A percentile compares a stretch with the other conserved stretches of the same genome.
These are phyloP conservation scores for Zygosaccharomyces pseudobailii DNA, from an alignment of 1,139 yeast genomes.

Conservation along the genomic window DNA sequence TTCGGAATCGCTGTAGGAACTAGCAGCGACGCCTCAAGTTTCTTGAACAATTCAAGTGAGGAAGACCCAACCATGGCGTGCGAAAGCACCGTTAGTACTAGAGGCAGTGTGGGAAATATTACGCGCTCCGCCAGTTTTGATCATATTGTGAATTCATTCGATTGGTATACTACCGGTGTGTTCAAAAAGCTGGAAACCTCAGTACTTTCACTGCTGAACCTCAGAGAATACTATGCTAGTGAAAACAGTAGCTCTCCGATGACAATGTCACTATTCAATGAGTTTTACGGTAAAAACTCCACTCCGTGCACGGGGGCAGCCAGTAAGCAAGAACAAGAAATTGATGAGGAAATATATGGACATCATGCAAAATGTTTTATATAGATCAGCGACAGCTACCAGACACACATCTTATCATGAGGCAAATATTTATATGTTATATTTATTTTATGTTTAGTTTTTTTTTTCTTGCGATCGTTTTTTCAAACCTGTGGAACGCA, in stretches of 20 bases:
- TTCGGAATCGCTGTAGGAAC: not conserved
- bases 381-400: not conserved
- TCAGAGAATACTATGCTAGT: not conserved
- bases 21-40: not conserved
- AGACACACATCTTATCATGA: too few relatives aligned
- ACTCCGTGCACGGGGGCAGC: constrained; percentile 4
- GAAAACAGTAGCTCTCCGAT: not conserved
- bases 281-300: not conserved
- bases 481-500: too few relatives aligned
- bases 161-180: constrained; percentile 5
- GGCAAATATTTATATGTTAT: too few relatives aligned
- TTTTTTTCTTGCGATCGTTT: too few relatives aligned
- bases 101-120: not conserved
- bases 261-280: not conserved
- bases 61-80: not conserved
- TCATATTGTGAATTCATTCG: not conserved
- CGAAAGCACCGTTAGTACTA: not conserved
- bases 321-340: not conserved
- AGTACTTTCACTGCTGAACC: constrained; percentile 6
- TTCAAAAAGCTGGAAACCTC: constrained; percentile 10
- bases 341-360: constrained; percentile 10
- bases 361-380: constrained; percentile 13
- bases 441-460: too few relatives aligned
- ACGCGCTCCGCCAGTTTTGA: not conserved
- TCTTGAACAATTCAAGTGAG: not conserved